phyloP scores from a whole-genome alignment of 768 basidiomycete species.

The Serendipita sp. region DNA sequence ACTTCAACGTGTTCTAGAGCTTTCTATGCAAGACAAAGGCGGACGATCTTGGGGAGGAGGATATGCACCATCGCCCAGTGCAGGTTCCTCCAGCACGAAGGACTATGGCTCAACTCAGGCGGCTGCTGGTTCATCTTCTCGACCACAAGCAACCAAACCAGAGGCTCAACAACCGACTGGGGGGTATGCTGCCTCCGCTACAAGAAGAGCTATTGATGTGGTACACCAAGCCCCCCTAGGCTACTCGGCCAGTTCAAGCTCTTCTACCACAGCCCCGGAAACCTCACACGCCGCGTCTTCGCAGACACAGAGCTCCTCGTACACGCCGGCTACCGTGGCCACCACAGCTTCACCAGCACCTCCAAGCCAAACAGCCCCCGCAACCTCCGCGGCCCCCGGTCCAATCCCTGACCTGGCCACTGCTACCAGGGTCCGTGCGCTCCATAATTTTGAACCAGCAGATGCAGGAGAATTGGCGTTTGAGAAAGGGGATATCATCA shows the following conservation, averaged over 20 bases:
- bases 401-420: conserved; percentile 22
- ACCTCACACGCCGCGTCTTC: conserved; percentile 7
- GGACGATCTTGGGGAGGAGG: conserved; percentile 45
- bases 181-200: not conserved
- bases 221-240: conserved; percentile 5
- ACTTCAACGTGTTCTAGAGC: conserved; percentile 77
- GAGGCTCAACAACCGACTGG: not conserved
- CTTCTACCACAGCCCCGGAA: not conserved
- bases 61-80: conserved; percentile 27
- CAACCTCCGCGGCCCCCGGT: conserved; percentile 16
- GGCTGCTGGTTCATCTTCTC: conserved; percentile 16
- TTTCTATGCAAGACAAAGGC: conserved; percentile 85
- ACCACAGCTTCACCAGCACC: conserved; percentile 15
- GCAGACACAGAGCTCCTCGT: conserved; percentile 14
- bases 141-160: conserved; percentile 3
- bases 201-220: conserved; percentile 12
- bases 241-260: not conserved
- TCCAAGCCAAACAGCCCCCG: conserved; percentile 12
- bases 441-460: conserved; percentile 77
- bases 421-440: conserved; percentile 70
- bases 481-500: conserved; percentile 83
- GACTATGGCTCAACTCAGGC: conserved; percentile 11
- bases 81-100: conserved; percentile 21
- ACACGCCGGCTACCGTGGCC: conserved; percentile 15
- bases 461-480: conserved; percentile 85